These are phyloP conservation scores for Paratinospora sagittata DNA, from an alignment of 164 flowering plant species.

Conservation along the genomic window DNA sequence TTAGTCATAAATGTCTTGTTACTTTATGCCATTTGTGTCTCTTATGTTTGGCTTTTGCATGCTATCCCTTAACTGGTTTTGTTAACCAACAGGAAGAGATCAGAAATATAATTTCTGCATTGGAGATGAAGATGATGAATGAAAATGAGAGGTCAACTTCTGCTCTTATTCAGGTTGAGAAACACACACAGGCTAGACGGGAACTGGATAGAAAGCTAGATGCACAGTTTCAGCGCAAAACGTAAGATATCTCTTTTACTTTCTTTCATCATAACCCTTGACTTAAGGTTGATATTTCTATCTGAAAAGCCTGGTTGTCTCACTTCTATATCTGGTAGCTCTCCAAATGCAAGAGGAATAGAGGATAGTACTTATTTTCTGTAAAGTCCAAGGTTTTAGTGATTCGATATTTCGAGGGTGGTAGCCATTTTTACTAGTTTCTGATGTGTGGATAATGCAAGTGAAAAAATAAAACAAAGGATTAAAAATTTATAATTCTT, in stretches of 20 bases:
- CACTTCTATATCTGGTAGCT: neutral
- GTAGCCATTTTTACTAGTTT: neutral
- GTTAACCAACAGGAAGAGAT: constrained; percentile 57
- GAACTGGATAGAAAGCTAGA: constrained; percentile 66
- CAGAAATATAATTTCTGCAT: constrained; percentile 39
- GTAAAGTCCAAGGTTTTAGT: neutral
- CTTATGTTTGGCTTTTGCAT: neutral
- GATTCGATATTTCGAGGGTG: too few species aligned
- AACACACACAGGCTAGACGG: constrained; percentile 43
- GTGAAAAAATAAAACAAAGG: neutral
- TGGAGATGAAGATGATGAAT: constrained; percentile 45
- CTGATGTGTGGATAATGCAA: neutral
- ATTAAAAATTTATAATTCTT: neutral
- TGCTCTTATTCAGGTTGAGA: constrained; percentile 44
- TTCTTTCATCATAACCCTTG: neutral
- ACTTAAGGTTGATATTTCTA: neutral
- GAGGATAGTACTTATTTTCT: neutral
- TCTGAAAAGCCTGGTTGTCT: neutral
- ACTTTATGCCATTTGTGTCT: too few species aligned
- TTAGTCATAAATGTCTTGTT: too few species aligned
- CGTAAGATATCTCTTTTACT: constrained; percentile 40
- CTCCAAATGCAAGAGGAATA: neutral
- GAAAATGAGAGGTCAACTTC: constrained; percentile 41
- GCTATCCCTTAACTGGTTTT: neutral
- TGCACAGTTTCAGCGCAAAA: constrained; percentile 66